Conservation (phyloP, 139 green algal genomes). For the Gonium pectorale region DNA sequence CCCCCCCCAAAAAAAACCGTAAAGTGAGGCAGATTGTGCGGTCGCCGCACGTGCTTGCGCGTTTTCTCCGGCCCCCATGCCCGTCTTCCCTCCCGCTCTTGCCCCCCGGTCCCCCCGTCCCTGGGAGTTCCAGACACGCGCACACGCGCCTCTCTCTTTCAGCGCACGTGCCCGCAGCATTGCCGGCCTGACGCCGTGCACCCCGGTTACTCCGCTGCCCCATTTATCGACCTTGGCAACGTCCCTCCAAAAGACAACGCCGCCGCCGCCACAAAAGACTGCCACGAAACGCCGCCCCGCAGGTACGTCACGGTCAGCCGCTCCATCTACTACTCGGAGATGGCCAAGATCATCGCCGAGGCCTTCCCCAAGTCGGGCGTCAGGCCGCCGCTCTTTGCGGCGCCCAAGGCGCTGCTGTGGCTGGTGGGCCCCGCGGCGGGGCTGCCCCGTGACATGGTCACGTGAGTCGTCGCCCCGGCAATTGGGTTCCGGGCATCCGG, state of each 20-base stretch:
- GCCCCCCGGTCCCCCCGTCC: too few species aligned
- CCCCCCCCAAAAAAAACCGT: too few species aligned
- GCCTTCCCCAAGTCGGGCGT: not conserved
- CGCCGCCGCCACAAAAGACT: slow-evolving; percentile 65
- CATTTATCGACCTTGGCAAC: slow-evolving; percentile 27
- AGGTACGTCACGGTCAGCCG: not conserved
- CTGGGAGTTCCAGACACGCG: too few species aligned
- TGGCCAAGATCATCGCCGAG: not conserved
- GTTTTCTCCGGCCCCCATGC: too few species aligned
- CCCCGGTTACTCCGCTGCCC: too few species aligned
- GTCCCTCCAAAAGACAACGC: slow-evolving; percentile 70
- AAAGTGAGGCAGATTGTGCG: too few species aligned
- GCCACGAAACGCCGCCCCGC: slow-evolving; percentile 16
- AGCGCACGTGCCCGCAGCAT: too few species aligned
- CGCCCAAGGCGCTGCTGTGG: slow-evolving; percentile 38
- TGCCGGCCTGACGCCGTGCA: too few species aligned
- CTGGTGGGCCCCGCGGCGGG: slow-evolving; percentile 15
- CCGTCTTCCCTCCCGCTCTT: too few species aligned
- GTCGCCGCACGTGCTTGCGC: too few species aligned
- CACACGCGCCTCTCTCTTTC: too few species aligned
- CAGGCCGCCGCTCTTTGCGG: not conserved
- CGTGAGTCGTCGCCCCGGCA: slow-evolving; percentile 15
- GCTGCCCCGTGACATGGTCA: slow-evolving; percentile 4
- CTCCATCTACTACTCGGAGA: not conserved
- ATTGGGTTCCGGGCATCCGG: too few species aligned